A percentile compares a stretch with the other conserved stretches of the same genome.
Evolutionary conservation across 176 grass and related monocot genomes (phyloP).

Genomic region (Oryza glaberrima): DNA sequence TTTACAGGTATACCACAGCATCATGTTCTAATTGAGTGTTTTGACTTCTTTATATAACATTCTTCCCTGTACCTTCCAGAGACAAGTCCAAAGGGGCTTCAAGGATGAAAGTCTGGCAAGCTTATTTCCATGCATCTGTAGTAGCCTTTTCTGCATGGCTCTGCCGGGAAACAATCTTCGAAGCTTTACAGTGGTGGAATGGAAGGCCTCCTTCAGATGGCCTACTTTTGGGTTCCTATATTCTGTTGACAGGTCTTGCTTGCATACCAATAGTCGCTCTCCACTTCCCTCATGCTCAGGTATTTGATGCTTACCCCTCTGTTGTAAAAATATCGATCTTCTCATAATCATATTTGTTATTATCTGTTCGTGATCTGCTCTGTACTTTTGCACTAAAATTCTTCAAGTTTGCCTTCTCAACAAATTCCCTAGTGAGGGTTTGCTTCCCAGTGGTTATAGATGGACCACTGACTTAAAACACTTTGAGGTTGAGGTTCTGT

Average conservation of each 20-base stretch:
- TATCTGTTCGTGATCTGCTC: neutral
- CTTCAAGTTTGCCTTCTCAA: neutral
- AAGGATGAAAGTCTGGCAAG: constrained; percentile 93
- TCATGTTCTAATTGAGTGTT: constrained; percentile 26
- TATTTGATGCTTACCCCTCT: constrained; percentile 37
- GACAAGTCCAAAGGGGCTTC: constrained; percentile 87
- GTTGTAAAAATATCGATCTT: neutral
- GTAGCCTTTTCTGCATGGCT: constrained; percentile 86
- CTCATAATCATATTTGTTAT: neutral
- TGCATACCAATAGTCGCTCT: constrained; percentile 87
- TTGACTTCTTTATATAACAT: constrained; percentile 26
- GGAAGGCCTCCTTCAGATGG: constrained; percentile 94
- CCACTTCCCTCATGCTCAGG: constrained; percentile 94
- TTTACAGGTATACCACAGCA: constrained; percentile 76
- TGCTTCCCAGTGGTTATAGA: neutral
- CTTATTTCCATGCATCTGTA: constrained; percentile 89
- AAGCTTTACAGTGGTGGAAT: constrained; percentile 97
- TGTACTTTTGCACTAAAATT: neutral
- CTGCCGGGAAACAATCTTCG: constrained; percentile 93
- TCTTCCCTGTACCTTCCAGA: constrained; percentile 45
- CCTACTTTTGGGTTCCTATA: constrained; percentile 85
- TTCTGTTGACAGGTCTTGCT: constrained; percentile 75
- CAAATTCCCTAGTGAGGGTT: neutral
- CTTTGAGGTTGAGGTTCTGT: neutral
- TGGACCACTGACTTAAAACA: neutral